These are phyloP conservation scores for Bipolaris victoriae DNA, from an alignment of 2,329 filamentous ascomycete genomes.

Conservation along the genomic window DNA sequence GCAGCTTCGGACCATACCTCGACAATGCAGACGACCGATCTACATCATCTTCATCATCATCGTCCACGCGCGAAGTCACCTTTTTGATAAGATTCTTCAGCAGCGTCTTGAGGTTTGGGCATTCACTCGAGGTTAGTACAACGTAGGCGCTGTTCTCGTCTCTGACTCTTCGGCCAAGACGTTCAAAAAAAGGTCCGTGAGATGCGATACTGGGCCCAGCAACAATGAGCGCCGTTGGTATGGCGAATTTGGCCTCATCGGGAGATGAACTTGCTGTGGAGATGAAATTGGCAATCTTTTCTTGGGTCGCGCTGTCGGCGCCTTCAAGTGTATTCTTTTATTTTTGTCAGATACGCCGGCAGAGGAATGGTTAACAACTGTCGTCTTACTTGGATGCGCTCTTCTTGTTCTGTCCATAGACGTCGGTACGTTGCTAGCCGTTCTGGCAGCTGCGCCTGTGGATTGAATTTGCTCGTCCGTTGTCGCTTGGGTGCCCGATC, in stretches of 20 bases:
- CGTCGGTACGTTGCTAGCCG: slow-evolving; percentile 66
- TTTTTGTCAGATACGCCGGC: slow-evolving; percentile 16
- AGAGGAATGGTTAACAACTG: neutral
- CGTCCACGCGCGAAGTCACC: slow-evolving; percentile 62
- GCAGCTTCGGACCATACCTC: slow-evolving; percentile 66
- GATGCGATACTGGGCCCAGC: slow-evolving; percentile 80
- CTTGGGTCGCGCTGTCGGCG: slow-evolving; percentile 49
- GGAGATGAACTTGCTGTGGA: slow-evolving; percentile 31
- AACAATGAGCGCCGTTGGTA: slow-evolving; percentile 74
- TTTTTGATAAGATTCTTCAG: slow-evolving; percentile 76
- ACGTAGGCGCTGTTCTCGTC: slow-evolving; percentile 63
- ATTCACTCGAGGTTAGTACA: slow-evolving; percentile 71
- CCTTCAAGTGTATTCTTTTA: slow-evolving; percentile 47
- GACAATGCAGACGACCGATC: slow-evolving; percentile 21
- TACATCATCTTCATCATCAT: slow-evolving; percentile 58
- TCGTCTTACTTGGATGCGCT: slow-evolving; percentile 63
- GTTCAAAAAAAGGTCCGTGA: slow-evolving; percentile 74
- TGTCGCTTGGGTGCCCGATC: slow-evolving; percentile 51
- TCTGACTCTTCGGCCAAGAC: slow-evolving; percentile 60
- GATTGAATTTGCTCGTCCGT: slow-evolving; percentile 39
- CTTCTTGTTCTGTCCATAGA: slow-evolving; percentile 69
- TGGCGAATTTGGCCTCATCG: slow-evolving; percentile 51
- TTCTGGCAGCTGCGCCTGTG: slow-evolving; percentile 43
- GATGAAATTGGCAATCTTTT: slow-evolving; percentile 50
- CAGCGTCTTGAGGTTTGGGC: slow-evolving; percentile 73